These are phyloP conservation scores for Noccaea caerulescens DNA, from an alignment of 345 rosid genomes.

Conservation along the genomic window DNA sequence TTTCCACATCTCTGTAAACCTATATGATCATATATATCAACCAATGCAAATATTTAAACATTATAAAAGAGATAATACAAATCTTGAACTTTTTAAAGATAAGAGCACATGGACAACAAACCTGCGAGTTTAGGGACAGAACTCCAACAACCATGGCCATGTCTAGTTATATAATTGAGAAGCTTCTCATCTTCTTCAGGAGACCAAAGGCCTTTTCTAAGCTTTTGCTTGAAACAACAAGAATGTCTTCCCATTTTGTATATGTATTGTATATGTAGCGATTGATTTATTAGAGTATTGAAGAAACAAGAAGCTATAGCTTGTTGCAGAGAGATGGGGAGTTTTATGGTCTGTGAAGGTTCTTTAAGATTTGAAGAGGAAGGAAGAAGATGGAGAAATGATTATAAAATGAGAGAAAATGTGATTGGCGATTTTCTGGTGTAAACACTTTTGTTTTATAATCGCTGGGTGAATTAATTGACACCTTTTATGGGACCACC, in stretches of 20 bases:
- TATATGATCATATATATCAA: conserved; percentile 24
- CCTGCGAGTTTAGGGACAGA: conserved; percentile 89
- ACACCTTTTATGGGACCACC: conserved; percentile 39
- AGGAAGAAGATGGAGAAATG: conserved; percentile 27
- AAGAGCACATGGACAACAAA: conserved; percentile 29
- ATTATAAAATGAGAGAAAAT: conserved; percentile 30
- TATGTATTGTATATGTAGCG: background rate
- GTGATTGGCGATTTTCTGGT: conserved; percentile 42
- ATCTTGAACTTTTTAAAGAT: background rate
- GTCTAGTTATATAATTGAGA: conserved; percentile 65
- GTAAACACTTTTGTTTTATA: conserved; percentile 40
- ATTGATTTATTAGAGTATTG: background rate
- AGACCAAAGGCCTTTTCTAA: conserved; percentile 91
- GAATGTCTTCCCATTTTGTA: conserved; percentile 72
- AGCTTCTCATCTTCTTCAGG: conserved; percentile 92
- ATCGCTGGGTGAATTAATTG: conserved; percentile 41
- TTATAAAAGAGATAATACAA: background rate
- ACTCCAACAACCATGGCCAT: conserved; percentile 91
- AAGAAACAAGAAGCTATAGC: conserved; percentile 22
- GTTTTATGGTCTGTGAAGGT: conserved; percentile 24
- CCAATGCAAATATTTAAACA: conserved; percentile 25
- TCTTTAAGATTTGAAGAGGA: conserved; percentile 32
- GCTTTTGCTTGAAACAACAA: conserved; percentile 73
- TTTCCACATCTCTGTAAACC: conserved; percentile 55
- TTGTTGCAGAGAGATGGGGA: conserved; percentile 25